phyloP scores from a whole-genome alignment of 2,329 filamentous ascomycete genomes.

The Trichoderma citrinoviride region DNA sequence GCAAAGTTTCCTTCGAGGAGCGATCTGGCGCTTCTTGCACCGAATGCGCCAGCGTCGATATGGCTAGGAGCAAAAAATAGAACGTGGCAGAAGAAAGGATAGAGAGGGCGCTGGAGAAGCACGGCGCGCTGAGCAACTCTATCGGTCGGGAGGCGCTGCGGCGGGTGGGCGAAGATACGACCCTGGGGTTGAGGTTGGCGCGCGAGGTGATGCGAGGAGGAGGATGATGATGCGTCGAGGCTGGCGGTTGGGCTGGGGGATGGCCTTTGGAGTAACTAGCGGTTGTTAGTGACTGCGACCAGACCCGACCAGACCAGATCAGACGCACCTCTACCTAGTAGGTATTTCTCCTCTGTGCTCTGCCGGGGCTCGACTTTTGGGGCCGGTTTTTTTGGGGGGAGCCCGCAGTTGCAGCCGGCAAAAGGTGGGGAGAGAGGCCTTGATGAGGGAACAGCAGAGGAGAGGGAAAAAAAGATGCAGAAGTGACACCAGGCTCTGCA shows the following conservation, averaged over 20 bases:
- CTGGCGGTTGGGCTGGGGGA: background rate
- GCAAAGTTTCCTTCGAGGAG: too few relatives aligned
- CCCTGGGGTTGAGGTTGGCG: background rate
- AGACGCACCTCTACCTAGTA: conserved; percentile 6
- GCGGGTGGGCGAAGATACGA: background rate
- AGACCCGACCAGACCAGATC: too few relatives aligned
- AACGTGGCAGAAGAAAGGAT: too few relatives aligned
- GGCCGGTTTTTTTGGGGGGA: background rate
- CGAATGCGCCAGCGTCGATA: too few relatives aligned
- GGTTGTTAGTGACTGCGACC: background rate
- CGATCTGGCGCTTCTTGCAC: too few relatives aligned
- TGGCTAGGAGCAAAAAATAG: too few relatives aligned
- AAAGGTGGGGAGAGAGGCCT: conserved; percentile 17
- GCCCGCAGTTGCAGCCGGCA: conserved; percentile 15
- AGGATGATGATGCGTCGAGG: background rate
- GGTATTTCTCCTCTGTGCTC: conserved; percentile 8
- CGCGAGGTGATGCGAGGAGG: background rate
- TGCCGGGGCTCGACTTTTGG: conserved; percentile 1
- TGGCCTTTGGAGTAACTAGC: background rate
- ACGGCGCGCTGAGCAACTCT: too few relatives aligned
- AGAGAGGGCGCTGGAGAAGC: too few relatives aligned
- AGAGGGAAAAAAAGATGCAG: background rate
- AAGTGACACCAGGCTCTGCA: background rate
- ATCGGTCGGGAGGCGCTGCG: too few relatives aligned
- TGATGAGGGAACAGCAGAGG: background rate